Base-by-base conservation (phyloP, 2,329 filamentous ascomycete genomes). In the Chaetoscypha palmicola region DNA sequence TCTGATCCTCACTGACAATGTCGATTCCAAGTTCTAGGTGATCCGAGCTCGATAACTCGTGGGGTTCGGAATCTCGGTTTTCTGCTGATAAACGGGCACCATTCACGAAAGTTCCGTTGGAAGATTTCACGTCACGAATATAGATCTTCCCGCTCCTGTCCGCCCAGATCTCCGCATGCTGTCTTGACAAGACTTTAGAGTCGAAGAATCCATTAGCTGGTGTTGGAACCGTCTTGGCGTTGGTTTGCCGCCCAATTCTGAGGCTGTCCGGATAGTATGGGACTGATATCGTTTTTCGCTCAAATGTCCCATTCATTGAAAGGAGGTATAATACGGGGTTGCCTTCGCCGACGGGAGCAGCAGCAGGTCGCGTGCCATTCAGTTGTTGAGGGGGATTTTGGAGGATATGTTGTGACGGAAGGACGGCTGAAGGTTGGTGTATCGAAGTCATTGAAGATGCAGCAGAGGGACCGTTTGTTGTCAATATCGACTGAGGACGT, bases 91-190 rank as follows among this genome's bases (percentile, higher is more conserved):
- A 66, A 22, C 92, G 81, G 43, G 84, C 79, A 16, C 89, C 89
- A 59, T 98, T 98, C 55, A 98, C 91, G 65, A 98, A 98, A 1
- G 92, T 98, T 46, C 92, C 92, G 62, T 98, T 98, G 31, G 92
- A 98, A 0, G 92, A 97, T 66, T 97, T 98, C 57, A 98, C 86
- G 66, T 98, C 92, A 46, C 90, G 80, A 55, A 98, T 97, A 77
- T 83, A 97, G 33, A 98, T 84, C 62, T 95, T 94, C 41, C 90
- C 90, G 49, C 68, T 73, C 50, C 86, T 81, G 42, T 86, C 82
- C 11, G 92, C 89, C 80, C 89, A 97, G 28, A 98, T 85, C 64
- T 98, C 92, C 26, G 92, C 92, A 64, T 98, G 92, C 62, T 96
- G 89, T 57, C 92, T 77, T 30, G 92, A 97, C 19, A 98, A 76